phyloP scores from a whole-genome alignment of 768 basidiomycete genomes.

The Gyrodon lividus region DNA sequence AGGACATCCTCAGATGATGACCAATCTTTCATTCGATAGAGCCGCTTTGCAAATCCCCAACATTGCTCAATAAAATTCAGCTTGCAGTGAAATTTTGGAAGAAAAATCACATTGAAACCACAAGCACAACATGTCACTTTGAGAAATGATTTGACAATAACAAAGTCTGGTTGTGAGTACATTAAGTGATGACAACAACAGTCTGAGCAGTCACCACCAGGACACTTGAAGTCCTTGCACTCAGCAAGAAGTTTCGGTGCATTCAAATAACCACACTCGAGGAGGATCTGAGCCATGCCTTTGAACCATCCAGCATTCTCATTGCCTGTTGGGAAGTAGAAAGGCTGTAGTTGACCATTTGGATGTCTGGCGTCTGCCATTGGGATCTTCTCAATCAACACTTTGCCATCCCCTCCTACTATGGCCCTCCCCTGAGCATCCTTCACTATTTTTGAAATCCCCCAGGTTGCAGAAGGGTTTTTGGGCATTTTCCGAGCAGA shows the following conservation, averaged over 20 bases:
- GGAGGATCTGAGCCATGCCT: constrained; percentile 29
- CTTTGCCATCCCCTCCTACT: constrained; percentile 11
- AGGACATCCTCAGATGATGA: constrained; percentile 32
- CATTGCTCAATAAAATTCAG: constrained; percentile 40
- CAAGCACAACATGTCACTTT: constrained; percentile 22
- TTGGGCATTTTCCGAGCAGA: constrained; percentile 21
- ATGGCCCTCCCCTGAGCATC: constrained; percentile 14
- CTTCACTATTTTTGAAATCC: constrained; percentile 10
- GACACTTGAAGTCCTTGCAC: constrained; percentile 29
- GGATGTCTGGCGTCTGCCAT: constrained; percentile 7
- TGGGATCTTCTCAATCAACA: constrained; percentile 13
- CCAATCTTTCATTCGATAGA: constrained; percentile 27
- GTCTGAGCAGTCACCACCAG: not conserved
- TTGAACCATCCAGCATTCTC: constrained; percentile 28
- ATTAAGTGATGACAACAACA: constrained; percentile 32
- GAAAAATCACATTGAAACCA: constrained; percentile 35
- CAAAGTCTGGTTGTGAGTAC: constrained; percentile 36
- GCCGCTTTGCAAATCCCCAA: constrained; percentile 37
- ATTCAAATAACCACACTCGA: constrained; percentile 18
- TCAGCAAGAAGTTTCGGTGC: constrained; percentile 14
- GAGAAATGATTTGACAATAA: constrained; percentile 30
- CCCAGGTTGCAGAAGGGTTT: constrained; percentile 6
- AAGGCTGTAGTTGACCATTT: constrained; percentile 13
- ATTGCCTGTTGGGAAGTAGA: constrained; percentile 21
- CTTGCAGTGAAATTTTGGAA: constrained; percentile 42